Percentiles rank a stretch among this genome's conserved stretches.
Conservation (phyloP, 768 basidiomycete species). For the Rhodosporidiobolus sp. region DNA sequence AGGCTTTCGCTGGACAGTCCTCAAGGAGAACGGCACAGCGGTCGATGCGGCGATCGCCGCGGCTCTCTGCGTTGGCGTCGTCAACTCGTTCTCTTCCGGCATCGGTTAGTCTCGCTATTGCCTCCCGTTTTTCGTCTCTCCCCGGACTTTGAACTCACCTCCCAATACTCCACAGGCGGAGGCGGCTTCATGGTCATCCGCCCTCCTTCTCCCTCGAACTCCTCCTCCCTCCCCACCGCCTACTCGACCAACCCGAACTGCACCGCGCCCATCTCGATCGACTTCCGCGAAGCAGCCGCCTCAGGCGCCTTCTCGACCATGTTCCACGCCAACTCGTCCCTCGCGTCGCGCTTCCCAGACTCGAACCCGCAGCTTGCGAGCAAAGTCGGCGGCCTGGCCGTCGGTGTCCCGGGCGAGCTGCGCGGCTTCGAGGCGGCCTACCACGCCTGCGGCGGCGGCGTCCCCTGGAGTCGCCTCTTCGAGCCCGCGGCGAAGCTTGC, state of each 20-base stretch:
- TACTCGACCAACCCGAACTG: slow-evolving; percentile 25
- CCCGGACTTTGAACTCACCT: neutral
- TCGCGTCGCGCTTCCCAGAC: slow-evolving; percentile 31
- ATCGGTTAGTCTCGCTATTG: slow-evolving; percentile 16
- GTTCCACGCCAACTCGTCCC: slow-evolving; percentile 47
- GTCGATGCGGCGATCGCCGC: slow-evolving; percentile 81
- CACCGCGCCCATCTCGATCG: slow-evolving; percentile 53
- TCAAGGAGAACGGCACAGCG: slow-evolving; percentile 74
- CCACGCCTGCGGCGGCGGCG: slow-evolving; percentile 66
- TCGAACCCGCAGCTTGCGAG: slow-evolving; percentile 53
- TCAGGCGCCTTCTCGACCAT: slow-evolving; percentile 68
- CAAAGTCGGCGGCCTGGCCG: slow-evolving; percentile 71
- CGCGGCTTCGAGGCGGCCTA: slow-evolving; percentile 82
- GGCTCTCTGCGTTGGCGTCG: slow-evolving; percentile 62
- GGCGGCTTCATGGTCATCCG: slow-evolving; percentile 84
- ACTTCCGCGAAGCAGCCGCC: slow-evolving; percentile 87
- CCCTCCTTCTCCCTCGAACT: slow-evolving; percentile 53
- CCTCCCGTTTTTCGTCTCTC: too few species aligned
- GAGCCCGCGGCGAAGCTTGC: slow-evolving; percentile 73
- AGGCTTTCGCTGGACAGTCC: slow-evolving; percentile 14
- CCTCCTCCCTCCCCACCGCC: slow-evolving; percentile 34
- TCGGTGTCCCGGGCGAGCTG: slow-evolving; percentile 90
- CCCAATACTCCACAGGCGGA: slow-evolving; percentile 45
- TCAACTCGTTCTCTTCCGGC: slow-evolving; percentile 81
- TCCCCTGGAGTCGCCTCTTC: slow-evolving; percentile 76